Conservation (phyloP, 352 stramenopile genomes). For the Phytopythium oedochilum region DNA sequence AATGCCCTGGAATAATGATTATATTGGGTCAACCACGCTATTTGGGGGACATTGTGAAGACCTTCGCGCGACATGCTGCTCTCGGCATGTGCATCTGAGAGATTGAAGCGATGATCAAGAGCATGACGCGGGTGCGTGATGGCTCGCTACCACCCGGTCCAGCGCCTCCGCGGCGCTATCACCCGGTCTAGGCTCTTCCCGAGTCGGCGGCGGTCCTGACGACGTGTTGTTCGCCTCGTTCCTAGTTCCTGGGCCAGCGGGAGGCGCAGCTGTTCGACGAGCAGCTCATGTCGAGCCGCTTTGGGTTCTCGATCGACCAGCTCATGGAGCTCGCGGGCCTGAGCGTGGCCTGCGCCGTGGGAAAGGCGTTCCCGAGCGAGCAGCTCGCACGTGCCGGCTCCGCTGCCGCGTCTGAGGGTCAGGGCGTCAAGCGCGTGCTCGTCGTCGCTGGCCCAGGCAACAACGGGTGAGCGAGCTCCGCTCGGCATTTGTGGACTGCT, state of each 20-base stretch:
- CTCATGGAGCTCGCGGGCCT: slow-evolving; percentile 99
- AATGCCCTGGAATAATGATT: not conserved
- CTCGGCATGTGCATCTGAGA: not conserved
- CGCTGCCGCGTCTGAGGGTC: not conserved
- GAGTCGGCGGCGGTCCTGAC: not conserved
- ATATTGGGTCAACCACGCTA: not conserved
- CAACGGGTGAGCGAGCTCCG: slow-evolving; percentile 96
- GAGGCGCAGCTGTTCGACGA: slow-evolving; percentile 85
- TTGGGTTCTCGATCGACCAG: slow-evolving; percentile 94
- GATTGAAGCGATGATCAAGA: slow-evolving; percentile 5
- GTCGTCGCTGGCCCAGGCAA: slow-evolving; percentile 97
- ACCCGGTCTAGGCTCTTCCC: not conserved
- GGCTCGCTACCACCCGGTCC: not conserved
- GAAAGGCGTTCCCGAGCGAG: slow-evolving; percentile 49
- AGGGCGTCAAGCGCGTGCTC: slow-evolving; percentile 60
- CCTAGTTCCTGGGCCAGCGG: slow-evolving; percentile 61
- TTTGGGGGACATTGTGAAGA: not conserved
- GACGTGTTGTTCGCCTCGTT: not conserved
- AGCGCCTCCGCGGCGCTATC: no score
- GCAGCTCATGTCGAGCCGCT: slow-evolving; percentile 83
- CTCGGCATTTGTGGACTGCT: not conserved
- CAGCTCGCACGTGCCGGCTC: not conserved
- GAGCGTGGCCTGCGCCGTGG: slow-evolving; percentile 90
- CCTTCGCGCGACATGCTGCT: not conserved
- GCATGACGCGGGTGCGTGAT: slow-evolving; percentile 8